These are phyloP conservation scores for Colletotrichum sublineola DNA, from an alignment of 2,329 filamentous ascomycete species.

Conservation along the genomic window DNA sequence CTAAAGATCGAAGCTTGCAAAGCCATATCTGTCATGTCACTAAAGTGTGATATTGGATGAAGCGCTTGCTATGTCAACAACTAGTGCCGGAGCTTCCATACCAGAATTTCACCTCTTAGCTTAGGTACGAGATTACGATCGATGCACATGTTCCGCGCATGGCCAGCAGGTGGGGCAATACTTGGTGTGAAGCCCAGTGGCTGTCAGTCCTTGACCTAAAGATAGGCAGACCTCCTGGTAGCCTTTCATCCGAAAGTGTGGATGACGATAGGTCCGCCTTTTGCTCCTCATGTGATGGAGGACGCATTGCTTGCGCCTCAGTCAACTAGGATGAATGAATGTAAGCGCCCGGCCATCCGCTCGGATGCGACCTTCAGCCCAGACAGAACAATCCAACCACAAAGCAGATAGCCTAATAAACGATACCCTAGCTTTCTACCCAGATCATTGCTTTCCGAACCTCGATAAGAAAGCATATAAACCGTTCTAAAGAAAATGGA, in stretches of 20 bases:
- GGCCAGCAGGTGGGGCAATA: background rate
- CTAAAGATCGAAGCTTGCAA: background rate
- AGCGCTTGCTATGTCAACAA: background rate
- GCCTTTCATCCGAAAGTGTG: constrained; percentile 9
- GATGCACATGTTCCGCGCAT: background rate
- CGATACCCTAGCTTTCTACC: background rate
- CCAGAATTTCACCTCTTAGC: constrained; percentile 1
- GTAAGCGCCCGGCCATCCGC: constrained; percentile 7
- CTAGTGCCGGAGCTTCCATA: background rate
- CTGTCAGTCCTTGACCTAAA: background rate
- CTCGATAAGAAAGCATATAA: background rate
- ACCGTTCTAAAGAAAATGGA: background rate
- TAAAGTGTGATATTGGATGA: background rate
- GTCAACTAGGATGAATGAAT: background rate
- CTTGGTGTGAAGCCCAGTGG: background rate
- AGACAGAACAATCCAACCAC: background rate
- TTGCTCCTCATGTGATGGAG: background rate
- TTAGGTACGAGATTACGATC: background rate
- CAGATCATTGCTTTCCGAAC: background rate
- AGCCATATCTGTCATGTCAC: constrained; percentile 3
- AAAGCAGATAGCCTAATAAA: constrained; percentile 3
- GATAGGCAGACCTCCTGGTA: background rate
- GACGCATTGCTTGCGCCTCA: constrained; percentile 10
- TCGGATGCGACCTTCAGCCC: constrained; percentile 9
- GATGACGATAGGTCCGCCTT: constrained; percentile 14